A percentile compares a stretch with the other conserved stretches of the same genome.
Evolutionary conservation across 768 basidiomycete species (phyloP).

Genomic region (Lyophyllum shimeji): DNA sequence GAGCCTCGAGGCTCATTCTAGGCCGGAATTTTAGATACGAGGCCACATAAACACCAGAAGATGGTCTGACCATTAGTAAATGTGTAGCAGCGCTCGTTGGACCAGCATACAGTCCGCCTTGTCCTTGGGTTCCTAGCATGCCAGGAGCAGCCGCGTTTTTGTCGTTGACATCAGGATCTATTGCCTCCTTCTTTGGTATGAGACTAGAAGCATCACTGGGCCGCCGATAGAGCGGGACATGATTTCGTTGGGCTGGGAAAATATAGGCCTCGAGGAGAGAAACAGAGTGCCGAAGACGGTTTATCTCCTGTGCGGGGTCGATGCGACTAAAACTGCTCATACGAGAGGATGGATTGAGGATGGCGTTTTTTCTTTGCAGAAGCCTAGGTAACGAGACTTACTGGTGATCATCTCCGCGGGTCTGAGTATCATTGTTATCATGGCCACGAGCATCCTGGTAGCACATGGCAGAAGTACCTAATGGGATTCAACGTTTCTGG

Average conservation of each 20-base stretch:
- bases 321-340: slow-evolving; percentile 41
- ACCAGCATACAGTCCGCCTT: slow-evolving; percentile 76
- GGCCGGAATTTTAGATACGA: slow-evolving; percentile 17
- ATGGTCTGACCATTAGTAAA: slow-evolving; percentile 53
- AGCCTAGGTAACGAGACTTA: slow-evolving; percentile 30
- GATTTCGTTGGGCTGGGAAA: slow-evolving; percentile 42
- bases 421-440: slow-evolving; percentile 49
- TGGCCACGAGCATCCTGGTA: slow-evolving; percentile 74
- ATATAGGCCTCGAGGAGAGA: slow-evolving; percentile 64
- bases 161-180: slow-evolving; percentile 46
- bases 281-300: slow-evolving; percentile 67
- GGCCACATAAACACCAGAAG: slow-evolving; percentile 12
- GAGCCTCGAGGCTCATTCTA: slow-evolving; percentile 49
- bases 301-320: slow-evolving; percentile 67
- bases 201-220: slow-evolving; percentile 35
- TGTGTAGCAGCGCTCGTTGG: slow-evolving; percentile 75
- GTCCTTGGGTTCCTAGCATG: slow-evolving; percentile 62
- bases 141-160: slow-evolving; percentile 55
- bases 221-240: slow-evolving; percentile 32
- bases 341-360: slow-evolving; percentile 16
- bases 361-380: slow-evolving; percentile 10
- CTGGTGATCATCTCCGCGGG: slow-evolving; percentile 64
- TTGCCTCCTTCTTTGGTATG: slow-evolving; percentile 53
- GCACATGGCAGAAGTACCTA: slow-evolving; percentile 79
- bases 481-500: slow-evolving; percentile 11